Conservation (phyloP, 768 basidiomycete genomes). For the Leucocoprinus leucothites region DNA sequence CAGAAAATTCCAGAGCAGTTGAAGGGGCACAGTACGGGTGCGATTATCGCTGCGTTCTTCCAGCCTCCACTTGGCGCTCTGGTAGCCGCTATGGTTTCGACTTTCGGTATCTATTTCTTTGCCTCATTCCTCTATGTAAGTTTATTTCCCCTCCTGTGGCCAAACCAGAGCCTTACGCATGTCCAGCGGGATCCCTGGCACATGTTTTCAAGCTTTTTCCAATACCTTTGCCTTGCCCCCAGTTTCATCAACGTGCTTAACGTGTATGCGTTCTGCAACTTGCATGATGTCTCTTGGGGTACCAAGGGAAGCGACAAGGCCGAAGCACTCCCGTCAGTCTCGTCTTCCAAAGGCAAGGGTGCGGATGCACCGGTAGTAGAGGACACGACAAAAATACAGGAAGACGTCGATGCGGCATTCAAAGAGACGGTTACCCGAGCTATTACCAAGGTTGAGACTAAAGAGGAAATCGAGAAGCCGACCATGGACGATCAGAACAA, state of each 20-base stretch:
- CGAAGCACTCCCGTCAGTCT: slow-evolving; percentile 85
- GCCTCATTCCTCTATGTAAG: slow-evolving; percentile 85
- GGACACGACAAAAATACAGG: slow-evolving; percentile 77
- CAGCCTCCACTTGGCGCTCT: slow-evolving; percentile 74
- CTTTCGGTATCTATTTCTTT: slow-evolving; percentile 84
- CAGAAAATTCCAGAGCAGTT: slow-evolving; percentile 55
- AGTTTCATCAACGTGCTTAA: slow-evolving; percentile 95
- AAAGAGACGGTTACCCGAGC: slow-evolving; percentile 90
- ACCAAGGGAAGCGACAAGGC: slow-evolving; percentile 95
- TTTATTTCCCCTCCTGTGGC: slow-evolving; percentile 10
- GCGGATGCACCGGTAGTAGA: slow-evolving; percentile 79
- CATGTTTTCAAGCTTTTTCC: slow-evolving; percentile 91
- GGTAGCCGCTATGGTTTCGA: slow-evolving; percentile 85
- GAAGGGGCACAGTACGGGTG: slow-evolving; percentile 39
- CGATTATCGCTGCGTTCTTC: slow-evolving; percentile 63
- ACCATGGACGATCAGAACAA: slow-evolving; percentile 87
- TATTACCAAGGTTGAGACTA: slow-evolving; percentile 66
- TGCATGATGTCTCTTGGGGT: slow-evolving; percentile 94
- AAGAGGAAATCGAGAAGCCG: slow-evolving; percentile 72
- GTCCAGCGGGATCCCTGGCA: slow-evolving; percentile 93
- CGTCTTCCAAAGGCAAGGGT: slow-evolving; percentile 78
- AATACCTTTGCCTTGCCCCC: slow-evolving; percentile 87
- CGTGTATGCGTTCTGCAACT: slow-evolving; percentile 96
- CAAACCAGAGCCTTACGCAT: not conserved
- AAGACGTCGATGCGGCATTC: slow-evolving; percentile 88